Evolutionary conservation across 2,329 filamentous ascomycete species (phyloP), one percentile per base, ranked within the genome.

Genomic region (Talaromyces sp.): DNA sequence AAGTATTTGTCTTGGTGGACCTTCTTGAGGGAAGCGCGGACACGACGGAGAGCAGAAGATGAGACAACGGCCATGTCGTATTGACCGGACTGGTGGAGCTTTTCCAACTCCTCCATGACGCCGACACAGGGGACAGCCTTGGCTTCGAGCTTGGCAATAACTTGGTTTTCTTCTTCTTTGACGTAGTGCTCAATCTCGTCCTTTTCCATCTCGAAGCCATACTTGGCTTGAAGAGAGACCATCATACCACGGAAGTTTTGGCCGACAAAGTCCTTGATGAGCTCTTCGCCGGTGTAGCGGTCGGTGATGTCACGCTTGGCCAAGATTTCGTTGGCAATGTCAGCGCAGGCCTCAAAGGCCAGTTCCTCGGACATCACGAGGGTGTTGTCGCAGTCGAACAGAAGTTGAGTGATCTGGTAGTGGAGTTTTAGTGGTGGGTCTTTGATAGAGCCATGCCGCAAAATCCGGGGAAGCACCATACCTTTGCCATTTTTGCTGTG

Each of bases 241-340:
- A 96, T 86, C 89, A 96, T 96, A 75, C 90, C 89, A 65, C 91
- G 89, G 83, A 96, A 96, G 82, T 95, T 96, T 74, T 94, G 88
- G 67, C 92, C 91, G 66, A 96, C 90, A 69, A 95, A 96, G 77
- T 96, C 89, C 66, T 81, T 79, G 77, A 96, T 89, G 63, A 96
- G 86, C 60, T 85, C 81, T 50, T 86, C 83, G 69, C 88, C 88
- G 3, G 89, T 91, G 80, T 95, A 96, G 70, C 82, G 84, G 66
- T 84, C 80, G 25, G 80, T 69, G 67, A 90, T 79, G 66, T 80
- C 77, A 69, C 87, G 81, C 69, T 82, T 81, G 66, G 81, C 80
- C 72, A 93, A 85, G 73, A 96, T 89, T 74, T 91, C 81, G 78
- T 96, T 96, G 80, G 91, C 88, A 63, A 96, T 85, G 61, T 89